Evolutionary conservation across 78 protist genomes (phyloP), one percentile per base, ranked within the genome.

Genomic region (Chrysochromulina parva): DNA sequence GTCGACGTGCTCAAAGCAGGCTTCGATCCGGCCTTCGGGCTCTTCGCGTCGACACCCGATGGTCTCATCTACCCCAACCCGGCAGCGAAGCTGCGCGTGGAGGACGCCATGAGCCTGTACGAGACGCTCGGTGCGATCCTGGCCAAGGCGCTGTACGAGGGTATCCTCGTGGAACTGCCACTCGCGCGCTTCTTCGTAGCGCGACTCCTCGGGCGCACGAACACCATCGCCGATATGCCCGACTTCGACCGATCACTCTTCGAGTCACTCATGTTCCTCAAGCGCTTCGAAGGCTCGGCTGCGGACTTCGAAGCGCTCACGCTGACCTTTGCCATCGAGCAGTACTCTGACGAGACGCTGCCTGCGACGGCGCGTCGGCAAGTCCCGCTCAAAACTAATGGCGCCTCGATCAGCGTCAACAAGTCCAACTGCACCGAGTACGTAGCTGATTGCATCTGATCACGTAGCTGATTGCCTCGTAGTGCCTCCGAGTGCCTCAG

Each of bases 71-170:
- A 66, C 73, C 73, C 73, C 24, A 13, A 24, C 73, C 73, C 73
- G 73, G 73, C 73, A 9, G 73, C 73, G 73, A 26, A 19, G 17
- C 26, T 14, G 24, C 11, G 7, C 24, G 38, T 66, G 47, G 17
- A 1, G 7, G 73, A 66, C 9, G 7, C 73, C 38, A 38, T 1
- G 38, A 38, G 24, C 0, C 1, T 26, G 47, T 66, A 24, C 73
- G 73, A 19, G 47, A 14, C 1, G 24, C 24, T 24, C 47, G 94
- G 94, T 7, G 11, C 52, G 26, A 69, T 93, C 16, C 28, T 93
- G n/a, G 95, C 94, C 1, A 93, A 93, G 84, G 90, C 95, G 20
- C n/a, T 93, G 50, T 90, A 90, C 22, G 95, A 93, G 14, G 92
- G 93, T 6, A 73, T 93, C 17, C 95, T 93, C 50, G 22, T 93